Conservation (phyloP, 345 rosid genomes). For the Eucalyptus globulus region DNA sequence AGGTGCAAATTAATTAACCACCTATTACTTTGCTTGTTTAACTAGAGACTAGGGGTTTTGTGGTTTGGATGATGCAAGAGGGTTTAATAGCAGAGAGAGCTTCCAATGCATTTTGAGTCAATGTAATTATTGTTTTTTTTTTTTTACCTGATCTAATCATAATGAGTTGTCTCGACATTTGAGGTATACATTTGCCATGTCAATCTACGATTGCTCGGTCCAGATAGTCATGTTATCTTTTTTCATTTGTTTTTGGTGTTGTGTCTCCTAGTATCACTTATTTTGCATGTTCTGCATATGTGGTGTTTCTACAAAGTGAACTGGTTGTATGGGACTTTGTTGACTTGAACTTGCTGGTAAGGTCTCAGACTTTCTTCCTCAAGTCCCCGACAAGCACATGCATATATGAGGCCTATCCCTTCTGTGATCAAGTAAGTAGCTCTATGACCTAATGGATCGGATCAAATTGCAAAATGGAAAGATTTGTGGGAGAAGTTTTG, state of each 20-base stretch:
- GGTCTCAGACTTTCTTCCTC: neutral
- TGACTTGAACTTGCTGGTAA: neutral
- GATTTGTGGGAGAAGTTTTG: neutral
- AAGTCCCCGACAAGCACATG: neutral
- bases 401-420: neutral
- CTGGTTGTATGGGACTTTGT: neutral
- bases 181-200: neutral
- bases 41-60: neutral
- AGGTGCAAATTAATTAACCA: neutral
- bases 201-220: neutral
- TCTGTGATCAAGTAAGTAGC: too few relatives aligned
- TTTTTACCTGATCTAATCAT: neutral
- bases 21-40: neutral
- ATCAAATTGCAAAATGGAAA: too few relatives aligned
- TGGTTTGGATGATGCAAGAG: neutral
- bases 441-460: too few relatives aligned
- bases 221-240: neutral
- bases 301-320: neutral
- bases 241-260: neutral
- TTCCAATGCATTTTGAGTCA: neutral
- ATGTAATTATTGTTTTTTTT: neutral
- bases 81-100: neutral
- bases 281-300: neutral
- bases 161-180: neutral
- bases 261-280: neutral